phyloP scores from a whole-genome alignment of 1,284 basidiomycete genomes.

The Peniophora sp. region DNA sequence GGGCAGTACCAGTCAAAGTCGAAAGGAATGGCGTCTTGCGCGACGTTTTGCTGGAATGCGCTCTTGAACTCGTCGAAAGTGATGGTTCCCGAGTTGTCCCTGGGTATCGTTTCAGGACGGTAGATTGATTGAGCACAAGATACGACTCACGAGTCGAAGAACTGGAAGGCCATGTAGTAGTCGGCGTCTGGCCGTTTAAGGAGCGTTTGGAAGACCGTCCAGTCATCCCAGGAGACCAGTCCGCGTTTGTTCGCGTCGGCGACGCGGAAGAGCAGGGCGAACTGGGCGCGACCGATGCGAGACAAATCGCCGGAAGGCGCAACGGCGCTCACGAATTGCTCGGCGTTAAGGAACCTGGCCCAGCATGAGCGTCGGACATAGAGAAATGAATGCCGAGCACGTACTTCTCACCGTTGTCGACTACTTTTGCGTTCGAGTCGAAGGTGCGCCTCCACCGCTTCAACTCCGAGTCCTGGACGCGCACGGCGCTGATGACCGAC shows the following conservation, averaged over 20 bases:
- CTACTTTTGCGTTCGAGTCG: constrained; percentile 70
- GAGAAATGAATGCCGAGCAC: constrained; percentile 27
- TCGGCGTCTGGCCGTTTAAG: constrained; percentile 89
- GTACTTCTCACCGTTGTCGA: constrained; percentile 73
- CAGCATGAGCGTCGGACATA: not conserved
- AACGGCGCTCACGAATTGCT: constrained; percentile 89
- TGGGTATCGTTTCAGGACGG: constrained; percentile 20
- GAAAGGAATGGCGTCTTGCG: constrained; percentile 81
- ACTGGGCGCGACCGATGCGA: constrained; percentile 81
- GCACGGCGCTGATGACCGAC: constrained; percentile 57
- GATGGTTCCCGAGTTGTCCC: constrained; percentile 83
- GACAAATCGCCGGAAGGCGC: constrained; percentile 77
- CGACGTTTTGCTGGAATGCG: constrained; percentile 78
- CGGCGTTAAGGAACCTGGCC: constrained; percentile 67
- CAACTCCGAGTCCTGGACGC: constrained; percentile 74
- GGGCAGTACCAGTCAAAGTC: constrained; percentile 75
- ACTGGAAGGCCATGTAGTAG: constrained; percentile 94
- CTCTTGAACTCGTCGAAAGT: constrained; percentile 90
- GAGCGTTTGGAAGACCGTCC: constrained; percentile 86
- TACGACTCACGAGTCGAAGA: constrained; percentile 81
- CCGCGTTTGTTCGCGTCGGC: constrained; percentile 77
- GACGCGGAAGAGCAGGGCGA: constrained; percentile 83
- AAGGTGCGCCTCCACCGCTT: constrained; percentile 83
- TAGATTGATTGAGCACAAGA: not conserved
- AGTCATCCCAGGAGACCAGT: constrained; percentile 89